Evolutionary conservation across 495 filamentous ascomycete genomes (phyloP), one percentile per base, ranked within the genome.

Genomic region (Antarctomyces pellizariae): DNA sequence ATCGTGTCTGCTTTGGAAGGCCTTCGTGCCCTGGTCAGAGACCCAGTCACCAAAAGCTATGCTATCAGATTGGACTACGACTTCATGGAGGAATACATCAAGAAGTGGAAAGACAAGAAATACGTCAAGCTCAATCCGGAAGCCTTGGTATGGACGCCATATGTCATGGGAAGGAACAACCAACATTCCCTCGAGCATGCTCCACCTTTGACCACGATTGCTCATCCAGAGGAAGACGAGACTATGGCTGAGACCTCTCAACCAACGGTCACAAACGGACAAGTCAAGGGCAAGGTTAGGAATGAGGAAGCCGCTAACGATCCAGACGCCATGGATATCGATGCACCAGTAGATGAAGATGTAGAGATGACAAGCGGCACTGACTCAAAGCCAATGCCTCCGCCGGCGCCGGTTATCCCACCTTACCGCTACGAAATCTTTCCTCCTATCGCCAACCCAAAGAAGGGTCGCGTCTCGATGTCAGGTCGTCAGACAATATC

Each of bases 71-170:
- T 93, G 14, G 82, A 93, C 41, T 62, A 72, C 29, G 51, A 62
- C 0, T 91, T 74, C 36, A 90, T 82, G 40, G 59, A 67, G 24
- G 67, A 84, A 33, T 84, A 83, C 42, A 76, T 93, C 31, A 58
- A 62, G 7, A 75, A 75, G 27, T 84, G 82, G 68, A 77, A 91
- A 46, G 60, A 54, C 26, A 92, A 91, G 43, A 64, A 67, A 4
- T 84, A 91, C 36, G 69, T 89, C 9, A 75, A 67, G 33, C 64
- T 97, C 19, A 82, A 90, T 38, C 67, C 71, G 2, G 65, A 71
- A 31, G 66, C 67, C 6, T 59, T 97, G 19, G 69, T 83, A 2
- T 97, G 86, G 86, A 92, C 78, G n/a, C 86, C 89, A 7, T 97
- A 86, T 47, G 66, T 97, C 28, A 93, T 92, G 79, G 83, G 84